Evolutionary conservation across 441 rosid species (phyloP).

Genomic region (Aleurites moluccanus): DNA sequence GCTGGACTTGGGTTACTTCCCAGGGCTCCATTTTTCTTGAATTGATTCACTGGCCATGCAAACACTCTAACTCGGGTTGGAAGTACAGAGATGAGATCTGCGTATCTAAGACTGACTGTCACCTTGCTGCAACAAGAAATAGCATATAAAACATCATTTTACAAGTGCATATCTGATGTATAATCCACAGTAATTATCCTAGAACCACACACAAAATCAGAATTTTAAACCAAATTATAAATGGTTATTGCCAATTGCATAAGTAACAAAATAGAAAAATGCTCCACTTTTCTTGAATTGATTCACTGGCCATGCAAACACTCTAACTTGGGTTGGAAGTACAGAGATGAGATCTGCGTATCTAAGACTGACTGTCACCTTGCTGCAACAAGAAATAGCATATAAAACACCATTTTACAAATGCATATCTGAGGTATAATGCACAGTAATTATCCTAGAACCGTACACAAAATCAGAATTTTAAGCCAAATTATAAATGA

Average conservation of each 20-base stretch:
- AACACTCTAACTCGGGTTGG: slow-evolving; percentile 76
- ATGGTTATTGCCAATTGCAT: neutral
- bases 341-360: slow-evolving; percentile 72
- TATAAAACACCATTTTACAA: neutral
- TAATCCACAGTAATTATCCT: neutral
- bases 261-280: neutral
- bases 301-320: slow-evolving; percentile 73
- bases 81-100: slow-evolving; percentile 71
- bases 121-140: slow-evolving; percentile 66
- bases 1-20: slow-evolving; percentile 48
- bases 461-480: neutral
- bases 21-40: slow-evolving; percentile 46
- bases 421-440: neutral
- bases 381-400: slow-evolving; percentile 54
- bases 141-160: neutral
- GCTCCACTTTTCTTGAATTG: slow-evolving; percentile 55
- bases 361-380: slow-evolving; percentile 72
- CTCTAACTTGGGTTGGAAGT: slow-evolving; percentile 78
- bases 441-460: neutral
- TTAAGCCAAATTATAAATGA: neutral
- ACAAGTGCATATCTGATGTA: neutral
- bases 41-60: slow-evolving; percentile 71
- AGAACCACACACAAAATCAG: neutral
- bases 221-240: neutral
- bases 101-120: slow-evolving; percentile 73